Conservation (phyloP, 306 rosid genomes). For the Begonia peltatifolia region DNA sequence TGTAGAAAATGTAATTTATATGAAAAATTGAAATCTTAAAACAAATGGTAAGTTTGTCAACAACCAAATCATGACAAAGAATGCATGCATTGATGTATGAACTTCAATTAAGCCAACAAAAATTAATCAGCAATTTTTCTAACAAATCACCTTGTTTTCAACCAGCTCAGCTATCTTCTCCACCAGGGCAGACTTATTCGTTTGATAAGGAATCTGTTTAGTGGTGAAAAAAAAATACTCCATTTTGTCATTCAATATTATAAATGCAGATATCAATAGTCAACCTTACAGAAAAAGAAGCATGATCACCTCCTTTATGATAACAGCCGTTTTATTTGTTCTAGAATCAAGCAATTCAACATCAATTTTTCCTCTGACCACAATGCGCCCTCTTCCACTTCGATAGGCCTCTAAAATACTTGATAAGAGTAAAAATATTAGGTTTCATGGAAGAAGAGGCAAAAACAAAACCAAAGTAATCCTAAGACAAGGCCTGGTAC, state of each 20-base stretch:
- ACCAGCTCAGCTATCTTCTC: slow-evolving; percentile 95
- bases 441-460: slow-evolving; percentile 5
- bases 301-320: slow-evolving; percentile 61
- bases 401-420: slow-evolving; percentile 95
- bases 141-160: slow-evolving; percentile 59
- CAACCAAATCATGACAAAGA: not conserved
- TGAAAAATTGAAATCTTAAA: no score
- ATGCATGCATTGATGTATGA: not conserved
- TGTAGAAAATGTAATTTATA: no score
- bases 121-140: not conserved
- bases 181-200: slow-evolving; percentile 80
- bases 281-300: slow-evolving; percentile 12
- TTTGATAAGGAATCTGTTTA: slow-evolving; percentile 82
- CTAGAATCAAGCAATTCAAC: slow-evolving; percentile 78
- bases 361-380: slow-evolving; percentile 88
- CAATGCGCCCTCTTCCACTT: slow-evolving; percentile 73
- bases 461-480: no score
- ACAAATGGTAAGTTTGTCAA: no score
- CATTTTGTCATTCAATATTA: slow-evolving; percentile 2
- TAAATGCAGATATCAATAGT: slow-evolving; percentile 8
- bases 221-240: slow-evolving; percentile 14
- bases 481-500: not conserved
- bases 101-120: not conserved
- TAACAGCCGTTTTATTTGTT: slow-evolving; percentile 61
- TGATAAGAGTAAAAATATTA: slow-evolving; percentile 21